Evolutionary conservation across 768 basidiomycete genomes (phyloP).

Genomic region (Panellus pusillus): DNA sequence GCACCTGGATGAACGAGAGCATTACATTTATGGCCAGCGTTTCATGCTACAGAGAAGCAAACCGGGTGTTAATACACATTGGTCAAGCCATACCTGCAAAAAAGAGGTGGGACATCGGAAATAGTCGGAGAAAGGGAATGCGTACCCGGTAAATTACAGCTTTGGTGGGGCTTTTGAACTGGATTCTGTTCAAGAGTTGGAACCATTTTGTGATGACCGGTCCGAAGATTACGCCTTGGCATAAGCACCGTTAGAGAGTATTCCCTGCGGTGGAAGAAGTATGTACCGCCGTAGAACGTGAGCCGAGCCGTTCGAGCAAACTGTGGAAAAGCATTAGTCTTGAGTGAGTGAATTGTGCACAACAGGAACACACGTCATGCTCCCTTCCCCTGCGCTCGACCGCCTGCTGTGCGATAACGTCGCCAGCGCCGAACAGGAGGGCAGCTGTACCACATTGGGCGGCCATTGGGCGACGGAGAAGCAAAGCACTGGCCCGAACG

Average conservation of each 20-base stretch:
- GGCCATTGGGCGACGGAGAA: conserved; percentile 62
- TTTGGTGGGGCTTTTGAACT: conserved; percentile 60
- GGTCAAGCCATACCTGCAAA: conserved; percentile 75
- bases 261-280: no score
- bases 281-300: conserved; percentile 70
- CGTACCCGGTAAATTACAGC: conserved; percentile 64
- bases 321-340: conserved; percentile 30
- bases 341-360: neutral
- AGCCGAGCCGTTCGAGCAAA: conserved; percentile 62
- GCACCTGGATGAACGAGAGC: conserved; percentile 33
- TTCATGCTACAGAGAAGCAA: conserved; percentile 14
- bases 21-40: neutral
- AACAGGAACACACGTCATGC: conserved; percentile 64
- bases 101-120: neutral
- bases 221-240: conserved; percentile 68
- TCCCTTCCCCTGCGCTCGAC: conserved; percentile 69
- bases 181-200: conserved; percentile 65
- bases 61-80: conserved; percentile 75
- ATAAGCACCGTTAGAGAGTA: neutral
- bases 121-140: neutral
- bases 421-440: conserved; percentile 71
- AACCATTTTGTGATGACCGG: conserved; percentile 86
- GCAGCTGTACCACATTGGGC: conserved; percentile 66
- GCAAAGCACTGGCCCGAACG: conserved; percentile 44
- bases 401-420: conserved; percentile 83